Evolutionary conservation across 164 flowering plant genomes (phyloP).

Genomic region (Macadamia tetraphylla): DNA sequence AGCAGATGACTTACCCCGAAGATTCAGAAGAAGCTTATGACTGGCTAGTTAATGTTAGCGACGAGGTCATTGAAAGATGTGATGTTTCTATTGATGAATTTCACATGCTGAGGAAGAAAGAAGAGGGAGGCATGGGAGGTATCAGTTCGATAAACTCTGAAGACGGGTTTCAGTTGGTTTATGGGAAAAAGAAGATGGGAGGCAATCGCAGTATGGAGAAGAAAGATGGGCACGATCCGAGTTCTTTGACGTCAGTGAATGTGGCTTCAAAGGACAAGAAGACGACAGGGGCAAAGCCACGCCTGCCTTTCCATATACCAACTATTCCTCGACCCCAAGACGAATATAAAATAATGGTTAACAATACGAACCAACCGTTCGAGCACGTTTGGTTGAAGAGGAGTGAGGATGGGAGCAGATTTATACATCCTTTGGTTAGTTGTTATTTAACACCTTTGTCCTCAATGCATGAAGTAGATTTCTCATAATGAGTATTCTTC

Average conservation of each 20-base stretch:
- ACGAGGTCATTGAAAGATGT: constrained; percentile 60
- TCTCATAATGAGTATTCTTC: background rate
- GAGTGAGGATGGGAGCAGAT: constrained; percentile 67
- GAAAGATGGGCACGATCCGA: constrained; percentile 15
- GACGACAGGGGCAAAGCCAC: constrained; percentile 31
- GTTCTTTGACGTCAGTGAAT: constrained; percentile 26
- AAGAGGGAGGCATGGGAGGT: constrained; percentile 27
- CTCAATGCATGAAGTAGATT: background rate
- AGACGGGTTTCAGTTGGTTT: constrained; percentile 73
- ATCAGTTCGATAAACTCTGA: constrained; percentile 18
- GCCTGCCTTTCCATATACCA: constrained; percentile 82
- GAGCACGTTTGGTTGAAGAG: constrained; percentile 89
- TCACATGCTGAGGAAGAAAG: constrained; percentile 37
- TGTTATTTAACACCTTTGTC: background rate
- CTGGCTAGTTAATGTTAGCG: constrained; percentile 68
- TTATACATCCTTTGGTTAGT: constrained; percentile 85
- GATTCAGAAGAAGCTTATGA: constrained; percentile 47
- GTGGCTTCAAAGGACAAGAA: constrained; percentile 50
- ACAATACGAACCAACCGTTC: constrained; percentile 77
- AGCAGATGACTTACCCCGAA: constrained; percentile 29
- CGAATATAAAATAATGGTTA: constrained; percentile 62
- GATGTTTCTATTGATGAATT: constrained; percentile 73
- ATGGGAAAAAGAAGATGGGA: constrained; percentile 64
- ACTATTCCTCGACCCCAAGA: constrained; percentile 75
- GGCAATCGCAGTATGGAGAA: constrained; percentile 6